Evolutionary conservation across 2,329 filamentous ascomycete genomes (phyloP).

Genomic region (Sporothrix inflata): DNA sequence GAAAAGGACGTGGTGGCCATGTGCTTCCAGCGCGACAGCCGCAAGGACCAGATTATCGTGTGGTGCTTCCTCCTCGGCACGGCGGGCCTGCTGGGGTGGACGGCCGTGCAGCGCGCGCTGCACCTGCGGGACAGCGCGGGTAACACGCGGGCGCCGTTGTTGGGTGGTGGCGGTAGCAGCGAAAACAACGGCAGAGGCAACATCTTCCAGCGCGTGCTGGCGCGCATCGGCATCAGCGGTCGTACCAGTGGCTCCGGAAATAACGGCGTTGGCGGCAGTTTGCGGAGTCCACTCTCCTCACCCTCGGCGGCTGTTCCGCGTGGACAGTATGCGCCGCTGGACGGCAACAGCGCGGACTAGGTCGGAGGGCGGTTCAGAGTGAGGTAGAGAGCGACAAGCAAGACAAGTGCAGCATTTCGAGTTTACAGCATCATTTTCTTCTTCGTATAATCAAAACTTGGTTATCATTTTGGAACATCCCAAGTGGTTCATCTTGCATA

Average conservation of each 20-base stretch:
- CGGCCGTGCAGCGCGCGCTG: conserved; percentile 54
- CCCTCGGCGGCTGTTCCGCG: conserved; percentile 23
- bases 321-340: conserved; percentile 32
- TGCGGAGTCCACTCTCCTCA: conserved; percentile 24
- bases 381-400: too few species aligned
- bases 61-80: conserved; percentile 66
- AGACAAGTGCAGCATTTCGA: background rate
- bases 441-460: background rate
- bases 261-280: background rate
- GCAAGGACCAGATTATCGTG: conserved; percentile 69
- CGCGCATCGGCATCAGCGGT: background rate
- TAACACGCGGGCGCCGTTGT: conserved; percentile 25
- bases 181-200: background rate
- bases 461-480: too few species aligned
- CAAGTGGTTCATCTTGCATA: too few species aligned
- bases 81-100: conserved; percentile 62
- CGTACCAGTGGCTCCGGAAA: background rate
- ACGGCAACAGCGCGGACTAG: conserved; percentile 18
- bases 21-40: conserved; percentile 69
- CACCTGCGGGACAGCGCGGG: conserved; percentile 44
- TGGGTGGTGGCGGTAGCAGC: conserved; percentile 22
- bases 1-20: conserved; percentile 65
- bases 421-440: background rate
- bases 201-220: conserved; percentile 23
- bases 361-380: background rate